Percentiles rank a stretch among this genome's conserved stretches.
Evolutionary conservation across 306 rosid species (phyloP).

Genomic region (Pterocarpus macrocarpus): DNA sequence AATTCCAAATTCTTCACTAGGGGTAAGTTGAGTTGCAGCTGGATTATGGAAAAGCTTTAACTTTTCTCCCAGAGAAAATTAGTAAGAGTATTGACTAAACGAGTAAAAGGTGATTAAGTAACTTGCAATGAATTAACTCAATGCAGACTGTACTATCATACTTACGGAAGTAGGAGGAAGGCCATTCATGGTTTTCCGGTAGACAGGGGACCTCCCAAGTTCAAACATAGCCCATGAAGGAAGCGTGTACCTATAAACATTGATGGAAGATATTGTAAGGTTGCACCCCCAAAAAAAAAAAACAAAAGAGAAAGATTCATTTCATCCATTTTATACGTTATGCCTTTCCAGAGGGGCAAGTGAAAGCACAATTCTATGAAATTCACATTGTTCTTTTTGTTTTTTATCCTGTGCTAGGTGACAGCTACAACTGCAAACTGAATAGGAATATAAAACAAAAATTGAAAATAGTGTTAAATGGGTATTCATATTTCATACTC

Average conservation of each 20-base stretch:
- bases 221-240: conserved; percentile 95
- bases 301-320: no score
- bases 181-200: conserved; percentile 95
- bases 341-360: no score
- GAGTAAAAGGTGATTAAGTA: background rate
- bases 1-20: conserved; percentile 83
- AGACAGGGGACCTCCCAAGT: conserved; percentile 82
- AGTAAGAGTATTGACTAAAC: background rate
- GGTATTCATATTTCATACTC: conserved; percentile 61
- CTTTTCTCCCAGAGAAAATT: conserved; percentile 73
- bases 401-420: no score
- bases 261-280: conserved; percentile 8
- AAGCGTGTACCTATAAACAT: conserved; percentile 65
- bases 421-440: background rate
- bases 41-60: conserved; percentile 90
- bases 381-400: no score
- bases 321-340: no score
- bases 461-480: background rate
- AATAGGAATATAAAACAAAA: background rate
- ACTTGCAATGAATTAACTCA: conserved; percentile 1
- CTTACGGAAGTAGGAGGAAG: conserved; percentile 84
- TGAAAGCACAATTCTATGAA: background rate
- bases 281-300: background rate
- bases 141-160: background rate
- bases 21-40: conserved; percentile 67